phyloP scores from a whole-genome alignment of 1,139 yeast genomes.

The Yamadazyma membranifaciens region DNA sequence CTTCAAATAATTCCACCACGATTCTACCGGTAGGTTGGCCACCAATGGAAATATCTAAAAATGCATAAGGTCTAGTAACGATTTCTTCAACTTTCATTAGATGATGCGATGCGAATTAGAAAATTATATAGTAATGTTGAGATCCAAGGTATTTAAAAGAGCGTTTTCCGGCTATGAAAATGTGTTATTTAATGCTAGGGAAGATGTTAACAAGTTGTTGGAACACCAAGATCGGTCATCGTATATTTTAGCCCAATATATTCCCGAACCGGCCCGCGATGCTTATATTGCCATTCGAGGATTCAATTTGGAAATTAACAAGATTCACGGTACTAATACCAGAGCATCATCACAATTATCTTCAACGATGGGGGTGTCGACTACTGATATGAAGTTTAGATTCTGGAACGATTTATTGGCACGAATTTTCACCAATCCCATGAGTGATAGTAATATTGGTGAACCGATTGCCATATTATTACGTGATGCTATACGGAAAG shows the following conservation, averaged over 20 bases:
- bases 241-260: slow-evolving; percentile 62
- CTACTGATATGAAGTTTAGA: slow-evolving; percentile 55
- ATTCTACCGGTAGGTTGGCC: slow-evolving; percentile 55
- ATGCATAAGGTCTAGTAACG: slow-evolving; percentile 37
- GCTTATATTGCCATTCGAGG: slow-evolving; percentile 68
- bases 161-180: slow-evolving; percentile 4
- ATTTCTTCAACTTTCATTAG: slow-evolving; percentile 31
- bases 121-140: neutral
- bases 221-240: slow-evolving; percentile 63
- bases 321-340: slow-evolving; percentile 49
- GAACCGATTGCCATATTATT: slow-evolving; percentile 69
- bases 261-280: slow-evolving; percentile 66
- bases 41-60: slow-evolving; percentile 57
- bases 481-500: slow-evolving; percentile 47
- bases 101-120: slow-evolving; percentile 3
- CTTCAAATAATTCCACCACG: slow-evolving; percentile 55
- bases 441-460: slow-evolving; percentile 38
- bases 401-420: slow-evolving; percentile 59
- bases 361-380: slow-evolving; percentile 38
- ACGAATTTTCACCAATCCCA: slow-evolving; percentile 41
- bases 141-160: slow-evolving; percentile 2
- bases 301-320: slow-evolving; percentile 66
- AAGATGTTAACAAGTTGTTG: slow-evolving; percentile 40
- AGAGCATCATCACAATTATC: slow-evolving; percentile 32
- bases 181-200: slow-evolving; percentile 29